Percentiles rank a stretch among this genome's conserved stretches.
phyloP scores from a whole-genome alignment of 305 asterid genomes.

The Fraxinus platypoda region DNA sequence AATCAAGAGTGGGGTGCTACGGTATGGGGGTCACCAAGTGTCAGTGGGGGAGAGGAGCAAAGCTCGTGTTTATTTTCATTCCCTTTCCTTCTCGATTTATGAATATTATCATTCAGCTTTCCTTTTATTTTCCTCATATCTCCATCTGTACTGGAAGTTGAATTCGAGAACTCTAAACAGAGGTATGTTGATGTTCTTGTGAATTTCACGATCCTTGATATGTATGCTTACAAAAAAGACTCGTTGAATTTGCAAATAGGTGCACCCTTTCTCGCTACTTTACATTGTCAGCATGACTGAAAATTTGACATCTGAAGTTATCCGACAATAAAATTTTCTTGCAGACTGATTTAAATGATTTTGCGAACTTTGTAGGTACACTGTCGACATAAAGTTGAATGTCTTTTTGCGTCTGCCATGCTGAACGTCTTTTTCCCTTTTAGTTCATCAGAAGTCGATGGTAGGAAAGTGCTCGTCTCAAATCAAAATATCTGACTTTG shows the following conservation, averaged over 20 bases:
- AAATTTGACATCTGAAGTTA: background rate
- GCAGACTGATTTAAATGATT: background rate
- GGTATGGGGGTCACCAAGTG: background rate
- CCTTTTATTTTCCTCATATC: background rate
- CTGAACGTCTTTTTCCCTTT: background rate
- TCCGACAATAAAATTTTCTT: background rate
- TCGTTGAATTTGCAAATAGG: background rate
- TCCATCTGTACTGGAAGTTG: background rate
- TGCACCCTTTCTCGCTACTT: background rate
- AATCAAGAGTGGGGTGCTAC: background rate
- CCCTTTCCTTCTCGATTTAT: background rate
- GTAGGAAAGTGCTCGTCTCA: slow-evolving; percentile 12
- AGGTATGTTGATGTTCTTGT: background rate
- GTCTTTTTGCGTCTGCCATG: background rate
- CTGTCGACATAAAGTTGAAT: background rate
- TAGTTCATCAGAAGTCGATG: slow-evolving; percentile 2
- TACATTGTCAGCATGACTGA: background rate
- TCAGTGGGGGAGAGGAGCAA: background rate
- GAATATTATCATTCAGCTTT: background rate
- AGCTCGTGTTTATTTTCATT: background rate
- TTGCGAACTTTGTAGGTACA: background rate
- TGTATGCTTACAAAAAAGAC: background rate
- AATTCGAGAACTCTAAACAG: background rate
- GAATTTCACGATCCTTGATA: background rate
- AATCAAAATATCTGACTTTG: slow-evolving; percentile 21